Conservation (phyloP, 441 rosid species). For the Eruca vesicaria region DNA sequence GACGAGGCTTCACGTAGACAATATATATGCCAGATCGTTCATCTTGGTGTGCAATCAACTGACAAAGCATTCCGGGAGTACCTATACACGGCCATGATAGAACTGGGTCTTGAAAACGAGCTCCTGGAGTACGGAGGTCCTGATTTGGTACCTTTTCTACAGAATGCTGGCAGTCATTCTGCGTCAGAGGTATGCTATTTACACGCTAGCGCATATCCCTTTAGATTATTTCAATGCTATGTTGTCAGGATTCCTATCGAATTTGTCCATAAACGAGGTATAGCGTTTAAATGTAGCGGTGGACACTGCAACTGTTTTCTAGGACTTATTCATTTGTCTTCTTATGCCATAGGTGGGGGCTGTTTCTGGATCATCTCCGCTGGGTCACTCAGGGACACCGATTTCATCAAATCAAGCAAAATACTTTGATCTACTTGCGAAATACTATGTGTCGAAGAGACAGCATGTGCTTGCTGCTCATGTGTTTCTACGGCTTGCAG, state of each 20-base stretch:
- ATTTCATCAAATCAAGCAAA: slow-evolving; percentile 66
- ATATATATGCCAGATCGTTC: slow-evolving; percentile 91
- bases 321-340: not conserved
- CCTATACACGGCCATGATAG: slow-evolving; percentile 76
- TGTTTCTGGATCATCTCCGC: slow-evolving; percentile 47
- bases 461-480: slow-evolving; percentile 97
- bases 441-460: slow-evolving; percentile 85
- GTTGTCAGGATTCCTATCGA: not conserved
- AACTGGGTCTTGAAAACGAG: slow-evolving; percentile 92
- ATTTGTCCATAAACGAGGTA: slow-evolving; percentile 1
- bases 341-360: slow-evolving; percentile 41
- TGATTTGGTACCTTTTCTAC: slow-evolving; percentile 96
- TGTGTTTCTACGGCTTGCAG: slow-evolving; percentile 88
- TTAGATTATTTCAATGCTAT: slow-evolving; percentile 8
- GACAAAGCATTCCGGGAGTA: slow-evolving; percentile 87
- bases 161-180: slow-evolving; percentile 68
- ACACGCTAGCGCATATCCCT: not conserved
- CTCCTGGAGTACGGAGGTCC: slow-evolving; percentile 94
- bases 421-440: slow-evolving; percentile 85
- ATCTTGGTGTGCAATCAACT: slow-evolving; percentile 88
- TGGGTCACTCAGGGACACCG: slow-evolving; percentile 55
- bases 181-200: slow-evolving; percentile 57
- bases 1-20: slow-evolving; percentile 73
- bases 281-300: not conserved
- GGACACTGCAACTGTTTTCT: slow-evolving; percentile 11